Evolutionary conservation across 2,329 filamentous ascomycete species (phyloP), one percentile per base, ranked within the genome.

Genomic region (Calycina marina): DNA sequence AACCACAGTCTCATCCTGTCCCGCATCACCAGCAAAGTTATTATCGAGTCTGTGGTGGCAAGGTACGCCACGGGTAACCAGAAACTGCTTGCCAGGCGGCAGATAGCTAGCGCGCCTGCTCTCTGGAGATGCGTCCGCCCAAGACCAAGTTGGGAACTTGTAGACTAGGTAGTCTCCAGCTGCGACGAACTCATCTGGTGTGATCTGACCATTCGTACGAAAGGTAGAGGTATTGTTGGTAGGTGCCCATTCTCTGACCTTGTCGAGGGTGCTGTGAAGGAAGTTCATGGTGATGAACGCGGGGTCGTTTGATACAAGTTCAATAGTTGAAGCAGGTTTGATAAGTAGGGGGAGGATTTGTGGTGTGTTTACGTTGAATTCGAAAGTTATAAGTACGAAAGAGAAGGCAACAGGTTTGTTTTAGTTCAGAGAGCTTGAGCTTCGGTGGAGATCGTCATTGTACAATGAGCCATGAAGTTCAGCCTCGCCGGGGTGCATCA

Each of bases 141-240:
- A 98, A 30, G 83, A 80, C 90, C 90, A 98, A 37, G 88, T 93
- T 6, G 88, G 90, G 60, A 98, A 98, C 64, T 94, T 96, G 74
- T 92, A 93, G 51, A 93, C 86, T 22, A 98, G 75, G 56, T 96
- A 98, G 62, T 98, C 90, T 48, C 90, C 90, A 3, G 90, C 90
- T 4, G 81, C 78, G 31, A 94, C 68, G 57, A 98, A 98, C 66
- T 98, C 90, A 52, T 94, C 88, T 12, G 88, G 88, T 0, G 88
- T 96, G 59, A 98, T 90, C 62, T 96, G 82, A 44, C 90, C 90
- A 4, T 86, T 93, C 49, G 73, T 70, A 48, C 88, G 82, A 60
- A 98, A 98, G 43, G 83, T 96, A 3, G 88, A 96, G 32, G 75
- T 92, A 56, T 93, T 77, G 38, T 74, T 76, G 49, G 93, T 77